Base-by-base conservation (phyloP, 148 eudicot genomes). In the Bassia scoparia region DNA sequence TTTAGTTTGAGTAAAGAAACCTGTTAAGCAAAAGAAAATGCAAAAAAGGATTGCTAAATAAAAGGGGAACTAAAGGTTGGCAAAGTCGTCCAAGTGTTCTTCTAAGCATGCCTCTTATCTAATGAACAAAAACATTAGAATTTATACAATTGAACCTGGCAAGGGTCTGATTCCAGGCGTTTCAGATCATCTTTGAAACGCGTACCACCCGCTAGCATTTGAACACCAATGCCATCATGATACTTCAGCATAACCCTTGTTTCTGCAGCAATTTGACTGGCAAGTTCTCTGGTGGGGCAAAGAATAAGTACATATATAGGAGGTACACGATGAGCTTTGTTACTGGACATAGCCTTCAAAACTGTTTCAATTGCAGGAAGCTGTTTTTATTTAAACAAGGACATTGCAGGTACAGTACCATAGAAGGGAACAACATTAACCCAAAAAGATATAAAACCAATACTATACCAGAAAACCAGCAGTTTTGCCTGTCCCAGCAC, bases 331-430 rank as follows among this genome's bases (percentile, higher is more conserved):
- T 75, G 86, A 56, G 35, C 78, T 66, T 37, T 75, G 43, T 81
- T 75, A 60, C 74, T 77, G 72, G 15, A 73, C 70, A 85, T 83
- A 55, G 93, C 90, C 79, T 86, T 91, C 77, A 95, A 62, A 85
- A 91, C 98, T 91, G 97, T 84, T 91, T 95, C 97, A 88, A 95
- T 91, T 74, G 92, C 97, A 73, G 97, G 98, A 85, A 91, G 89
- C 98, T 95, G 92, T 83, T 90, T 83, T 74, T 82, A 80, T 89
- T 88, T 86, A 88, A 88, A 83, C 72, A 82, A 72, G 48, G 78
- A 69, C 37, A 78, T 67, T 61, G 58, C 56, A 71, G 63, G 30
- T 29, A 63, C 37, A 37, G 71, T 50, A 74, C 71, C 30, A 77
- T 61, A 44, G 30, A 30, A 4, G 48, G 16, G 18, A 54, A 44